Conservation (phyloP, 1,284 basidiomycete genomes). For the Melampsora larici-populina region DNA sequence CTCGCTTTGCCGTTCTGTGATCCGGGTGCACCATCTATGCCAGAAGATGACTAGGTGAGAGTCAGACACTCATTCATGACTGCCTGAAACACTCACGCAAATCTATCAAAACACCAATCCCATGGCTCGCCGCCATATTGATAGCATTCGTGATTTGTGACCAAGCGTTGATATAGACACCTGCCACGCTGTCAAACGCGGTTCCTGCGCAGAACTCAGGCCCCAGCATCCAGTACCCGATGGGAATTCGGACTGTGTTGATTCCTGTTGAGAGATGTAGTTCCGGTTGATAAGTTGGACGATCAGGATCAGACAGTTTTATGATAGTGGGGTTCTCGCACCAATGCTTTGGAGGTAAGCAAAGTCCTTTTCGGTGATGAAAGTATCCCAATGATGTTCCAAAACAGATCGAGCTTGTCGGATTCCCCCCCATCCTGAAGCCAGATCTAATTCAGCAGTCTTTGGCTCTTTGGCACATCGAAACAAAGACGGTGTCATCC, state of each 20-base stretch:
- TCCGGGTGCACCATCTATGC: neutral
- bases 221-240: constrained; percentile 37
- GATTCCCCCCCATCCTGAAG: constrained; percentile 56
- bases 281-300: neutral
- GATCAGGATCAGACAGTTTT: neutral
- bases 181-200: constrained; percentile 55
- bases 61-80: too few species aligned
- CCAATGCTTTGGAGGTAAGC: constrained; percentile 52
- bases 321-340: constrained; percentile 12
- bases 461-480: constrained; percentile 62
- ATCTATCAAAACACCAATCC: constrained; percentile 71
- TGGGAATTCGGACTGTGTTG: constrained; percentile 53
- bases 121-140: constrained; percentile 64
- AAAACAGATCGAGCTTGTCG: constrained; percentile 61
- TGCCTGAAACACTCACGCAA: constrained; percentile 60
- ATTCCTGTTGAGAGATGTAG: neutral
- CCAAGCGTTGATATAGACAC: constrained; percentile 68
- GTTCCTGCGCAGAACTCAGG: constrained; percentile 46
- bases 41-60: constrained; percentile 55
- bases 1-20: constrained; percentile 3
- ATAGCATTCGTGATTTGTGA: constrained; percentile 61
- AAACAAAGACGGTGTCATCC: constrained; percentile 73
- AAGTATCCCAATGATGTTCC: constrained; percentile 75
- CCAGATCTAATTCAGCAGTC: constrained; percentile 58
- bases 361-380: constrained; percentile 66